These are phyloP conservation scores for Capronia coronata DNA, from an alignment of 2,329 filamentous ascomycete genomes.

Conservation along the genomic window DNA sequence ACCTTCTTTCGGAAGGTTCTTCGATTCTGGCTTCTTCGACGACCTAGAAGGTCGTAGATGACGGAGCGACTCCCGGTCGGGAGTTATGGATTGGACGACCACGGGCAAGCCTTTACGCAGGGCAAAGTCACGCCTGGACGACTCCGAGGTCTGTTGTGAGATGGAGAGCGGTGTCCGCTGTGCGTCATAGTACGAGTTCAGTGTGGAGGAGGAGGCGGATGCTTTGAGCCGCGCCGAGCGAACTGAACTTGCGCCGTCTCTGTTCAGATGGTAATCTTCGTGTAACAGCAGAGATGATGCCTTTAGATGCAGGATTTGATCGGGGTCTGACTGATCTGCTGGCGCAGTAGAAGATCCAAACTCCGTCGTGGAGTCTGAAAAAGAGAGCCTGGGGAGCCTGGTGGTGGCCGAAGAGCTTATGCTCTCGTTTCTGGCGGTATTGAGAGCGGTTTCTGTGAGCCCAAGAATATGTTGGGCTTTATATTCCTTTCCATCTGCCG, in stretches of 20 bases:
- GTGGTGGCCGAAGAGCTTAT: conserved; percentile 24
- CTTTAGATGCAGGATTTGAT: conserved; percentile 15
- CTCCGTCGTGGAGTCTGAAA: conserved; percentile 28
- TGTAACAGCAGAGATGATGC: conserved; percentile 23
- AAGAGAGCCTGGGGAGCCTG: conserved; percentile 19
- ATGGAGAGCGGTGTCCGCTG: conserved; percentile 37
- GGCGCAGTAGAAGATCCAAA: conserved; percentile 18
- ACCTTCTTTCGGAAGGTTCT: conserved; percentile 20
- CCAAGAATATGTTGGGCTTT: conserved; percentile 27
- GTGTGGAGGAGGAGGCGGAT: conserved; percentile 38
- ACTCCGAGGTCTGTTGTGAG: conserved; percentile 42
- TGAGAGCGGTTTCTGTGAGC: conserved; percentile 21
- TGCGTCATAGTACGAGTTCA: conserved; percentile 44
- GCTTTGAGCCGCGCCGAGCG: conserved; percentile 11
- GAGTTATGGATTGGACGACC: conserved; percentile 28
- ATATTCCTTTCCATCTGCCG: conserved; percentile 14
- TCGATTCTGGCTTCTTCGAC: conserved; percentile 12
- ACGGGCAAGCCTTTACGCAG: conserved; percentile 35
- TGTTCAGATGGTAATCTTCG: conserved; percentile 17
- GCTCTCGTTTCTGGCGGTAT: conserved; percentile 24
- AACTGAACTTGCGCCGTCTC: conserved; percentile 2
- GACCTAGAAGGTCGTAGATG: conserved; percentile 21
- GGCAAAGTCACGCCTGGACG: conserved; percentile 36
- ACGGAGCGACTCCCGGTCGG: conserved; percentile 18
- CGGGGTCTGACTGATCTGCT: conserved; percentile 7